These are phyloP conservation scores for Hyphodiscus hymeniophilus DNA, from an alignment of 495 filamentous ascomycete species.

Conservation along the genomic window DNA sequence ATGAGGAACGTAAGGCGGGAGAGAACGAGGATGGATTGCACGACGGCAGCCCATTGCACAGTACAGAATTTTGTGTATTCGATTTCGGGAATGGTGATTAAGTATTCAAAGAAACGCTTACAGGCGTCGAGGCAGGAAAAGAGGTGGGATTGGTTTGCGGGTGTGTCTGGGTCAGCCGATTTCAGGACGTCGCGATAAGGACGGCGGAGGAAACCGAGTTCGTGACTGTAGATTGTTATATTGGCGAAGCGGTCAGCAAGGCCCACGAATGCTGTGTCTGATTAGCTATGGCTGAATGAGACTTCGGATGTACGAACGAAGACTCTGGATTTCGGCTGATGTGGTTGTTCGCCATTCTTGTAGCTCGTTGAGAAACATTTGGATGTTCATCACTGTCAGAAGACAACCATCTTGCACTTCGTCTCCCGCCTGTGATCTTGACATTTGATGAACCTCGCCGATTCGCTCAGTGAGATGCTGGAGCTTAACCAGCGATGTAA, in stretches of 20 bases:
- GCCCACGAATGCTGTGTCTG: constrained; percentile 11
- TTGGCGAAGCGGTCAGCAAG: constrained; percentile 16
- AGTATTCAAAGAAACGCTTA: constrained; percentile 25
- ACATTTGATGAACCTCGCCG: not conserved
- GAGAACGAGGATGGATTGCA: constrained; percentile 25
- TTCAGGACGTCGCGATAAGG: constrained; percentile 16
- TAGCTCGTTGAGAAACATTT: constrained; percentile 16
- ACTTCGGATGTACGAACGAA: constrained; percentile 17
- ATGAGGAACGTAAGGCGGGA: constrained; percentile 27
- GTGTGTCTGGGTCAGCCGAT: constrained; percentile 9
- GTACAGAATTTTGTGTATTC: constrained; percentile 21
- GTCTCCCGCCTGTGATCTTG: not conserved
- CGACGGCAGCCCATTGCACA: constrained; percentile 21
- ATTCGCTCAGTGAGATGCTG: constrained; percentile 23
- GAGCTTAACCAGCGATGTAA: constrained; percentile 24
- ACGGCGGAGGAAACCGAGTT: constrained; percentile 20
- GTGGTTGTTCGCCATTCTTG: constrained; percentile 12
- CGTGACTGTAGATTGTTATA: constrained; percentile 23
- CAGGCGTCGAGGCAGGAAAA: constrained; percentile 23
- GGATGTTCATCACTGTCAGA: constrained; percentile 10
- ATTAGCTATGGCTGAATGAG: not conserved
- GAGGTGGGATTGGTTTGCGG: constrained; percentile 23
- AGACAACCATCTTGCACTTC: constrained; percentile 1
- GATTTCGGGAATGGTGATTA: constrained; percentile 20
- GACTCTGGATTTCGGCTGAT: constrained; percentile 13